Evolutionary conservation across 2,329 filamentous ascomycete species (phyloP).

Genomic region (Aspergillus caelatus): DNA sequence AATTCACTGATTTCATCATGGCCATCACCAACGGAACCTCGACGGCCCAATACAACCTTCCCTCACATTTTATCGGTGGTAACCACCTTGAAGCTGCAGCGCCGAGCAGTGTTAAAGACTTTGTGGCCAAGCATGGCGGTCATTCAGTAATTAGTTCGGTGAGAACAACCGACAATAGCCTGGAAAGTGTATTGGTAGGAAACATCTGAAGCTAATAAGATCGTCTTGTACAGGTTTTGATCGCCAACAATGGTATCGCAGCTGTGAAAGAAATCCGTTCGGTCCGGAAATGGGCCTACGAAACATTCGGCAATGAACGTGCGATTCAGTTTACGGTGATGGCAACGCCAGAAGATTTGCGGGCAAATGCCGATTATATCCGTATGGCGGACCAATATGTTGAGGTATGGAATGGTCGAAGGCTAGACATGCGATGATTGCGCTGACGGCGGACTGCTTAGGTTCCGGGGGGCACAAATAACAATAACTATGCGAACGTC

Average conservation of each 20-base stretch:
- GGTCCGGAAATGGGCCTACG: conserved; percentile 99
- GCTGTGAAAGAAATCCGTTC: conserved; percentile 99
- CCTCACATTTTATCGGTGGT: conserved; percentile 95
- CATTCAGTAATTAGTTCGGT: conserved; percentile 99
- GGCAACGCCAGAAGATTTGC: conserved; percentile 97
- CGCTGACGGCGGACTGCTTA: conserved; percentile 27
- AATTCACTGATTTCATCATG: conserved; percentile 40
- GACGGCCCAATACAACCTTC: conserved; percentile 69
- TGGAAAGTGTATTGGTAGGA: background rate
- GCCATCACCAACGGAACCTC: conserved; percentile 40
- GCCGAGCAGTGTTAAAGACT: conserved; percentile 90
- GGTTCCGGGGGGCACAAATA: conserved; percentile 97
- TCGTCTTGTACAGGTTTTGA: conserved; percentile 70
- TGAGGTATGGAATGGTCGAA: conserved; percentile 58
- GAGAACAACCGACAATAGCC: conserved; percentile 45
- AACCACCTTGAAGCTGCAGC: conserved; percentile 82
- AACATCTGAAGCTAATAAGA: background rate
- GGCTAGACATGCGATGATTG: background rate
- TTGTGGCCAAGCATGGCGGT: conserved; percentile 83
- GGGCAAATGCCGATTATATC: conserved; percentile 98
- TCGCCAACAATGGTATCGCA: conserved; percentile 99
- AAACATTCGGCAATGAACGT: conserved; percentile 96
- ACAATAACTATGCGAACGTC: conserved; percentile 99
- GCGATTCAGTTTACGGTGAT: conserved; percentile 99
- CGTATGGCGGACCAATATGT: conserved; percentile 99